A percentile compares a stretch with the other conserved stretches of the same genome.
Conservation (phyloP, 2,329 filamentous ascomycete genomes). For the Pseudogymnoascus sp. region DNA sequence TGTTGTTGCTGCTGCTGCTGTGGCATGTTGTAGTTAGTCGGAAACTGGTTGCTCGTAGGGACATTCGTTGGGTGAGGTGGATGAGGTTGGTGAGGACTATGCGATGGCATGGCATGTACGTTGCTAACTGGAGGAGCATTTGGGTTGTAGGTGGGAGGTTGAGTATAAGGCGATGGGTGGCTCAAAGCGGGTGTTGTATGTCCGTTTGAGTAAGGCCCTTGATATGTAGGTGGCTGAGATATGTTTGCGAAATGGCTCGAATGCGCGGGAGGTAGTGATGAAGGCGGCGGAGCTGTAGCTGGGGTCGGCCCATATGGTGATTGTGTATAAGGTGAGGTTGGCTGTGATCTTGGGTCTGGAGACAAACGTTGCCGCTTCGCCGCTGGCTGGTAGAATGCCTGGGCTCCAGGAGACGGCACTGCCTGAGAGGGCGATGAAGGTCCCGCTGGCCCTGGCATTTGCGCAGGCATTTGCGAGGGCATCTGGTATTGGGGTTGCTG, state of each 20-base stretch:
- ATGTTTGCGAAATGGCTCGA: conserved; percentile 24
- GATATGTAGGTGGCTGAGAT: conserved; percentile 25
- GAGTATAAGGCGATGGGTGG: conserved; percentile 17
- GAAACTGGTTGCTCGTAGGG: conserved; percentile 10
- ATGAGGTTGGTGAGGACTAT: conserved; percentile 25
- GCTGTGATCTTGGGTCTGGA: conserved; percentile 59
- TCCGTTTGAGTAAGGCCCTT: conserved; percentile 29
- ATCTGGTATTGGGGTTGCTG: conserved; percentile 24
- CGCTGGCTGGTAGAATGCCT: conserved; percentile 54
- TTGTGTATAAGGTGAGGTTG: conserved; percentile 52
- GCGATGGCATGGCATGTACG: conserved; percentile 11
- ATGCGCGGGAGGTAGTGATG: conserved; percentile 22
- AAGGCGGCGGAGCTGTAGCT: conserved; percentile 24
- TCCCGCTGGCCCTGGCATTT: conserved; percentile 38
- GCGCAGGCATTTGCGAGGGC: conserved; percentile 12
- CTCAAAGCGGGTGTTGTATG: conserved; percentile 20
- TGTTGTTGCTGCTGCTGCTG: conserved; percentile 12
- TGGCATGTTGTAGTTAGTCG: conserved; percentile 28
- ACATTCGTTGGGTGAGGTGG: conserved; percentile 20
- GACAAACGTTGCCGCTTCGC: conserved; percentile 67
- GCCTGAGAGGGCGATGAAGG: conserved; percentile 56
- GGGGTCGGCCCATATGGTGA: conserved; percentile 45
- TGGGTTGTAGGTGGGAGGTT: conserved; percentile 12
- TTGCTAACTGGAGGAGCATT: conserved; percentile 2
- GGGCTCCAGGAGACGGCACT: conserved; percentile 51